A percentile compares a stretch with the other conserved stretches of the same genome.
Conservation (phyloP, 495 filamentous ascomycete species). For the Venustampulla echinocandica region DNA sequence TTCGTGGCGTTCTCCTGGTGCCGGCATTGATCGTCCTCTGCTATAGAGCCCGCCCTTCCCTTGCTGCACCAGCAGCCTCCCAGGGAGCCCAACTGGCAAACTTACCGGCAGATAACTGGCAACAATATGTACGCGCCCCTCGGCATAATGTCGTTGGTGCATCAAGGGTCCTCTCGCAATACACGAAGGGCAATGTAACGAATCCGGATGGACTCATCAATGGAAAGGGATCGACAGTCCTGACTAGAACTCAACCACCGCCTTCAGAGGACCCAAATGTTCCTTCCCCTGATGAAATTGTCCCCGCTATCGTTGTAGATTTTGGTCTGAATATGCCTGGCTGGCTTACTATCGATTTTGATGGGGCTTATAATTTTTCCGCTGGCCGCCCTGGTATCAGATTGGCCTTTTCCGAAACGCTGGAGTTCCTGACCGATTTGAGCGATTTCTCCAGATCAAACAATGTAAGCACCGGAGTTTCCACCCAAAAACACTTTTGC, state of each 20-base stretch:
- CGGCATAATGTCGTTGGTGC: constrained; percentile 11
- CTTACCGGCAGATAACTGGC: constrained; percentile 16
- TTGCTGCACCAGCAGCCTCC: background rate
- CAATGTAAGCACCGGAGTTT: constrained; percentile 22
- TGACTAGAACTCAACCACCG: constrained; percentile 17
- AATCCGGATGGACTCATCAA: constrained; percentile 28
- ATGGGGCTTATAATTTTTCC: constrained; percentile 21
- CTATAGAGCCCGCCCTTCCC: background rate
- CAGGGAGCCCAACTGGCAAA: constrained; percentile 4
- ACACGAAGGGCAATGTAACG: constrained; percentile 23
- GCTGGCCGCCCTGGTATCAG: constrained; percentile 29
- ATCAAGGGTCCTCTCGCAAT: constrained; percentile 6
- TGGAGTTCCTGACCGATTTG: constrained; percentile 32
- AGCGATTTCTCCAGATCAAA: constrained; percentile 38
- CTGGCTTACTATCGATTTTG: constrained; percentile 24
- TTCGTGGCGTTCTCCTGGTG: background rate
- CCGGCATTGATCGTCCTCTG: background rate
- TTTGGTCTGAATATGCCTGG: constrained; percentile 40
- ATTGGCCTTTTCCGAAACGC: constrained; percentile 38
- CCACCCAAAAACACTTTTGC: background rate
- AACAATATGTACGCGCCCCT: constrained; percentile 22
- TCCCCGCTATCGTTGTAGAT: constrained; percentile 29
- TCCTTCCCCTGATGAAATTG: too few species aligned
- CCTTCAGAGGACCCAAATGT: background rate
- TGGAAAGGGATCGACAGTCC: constrained; percentile 17